Conservation (phyloP, 768 basidiomycete genomes). For the Hemileccinum impolitum region DNA sequence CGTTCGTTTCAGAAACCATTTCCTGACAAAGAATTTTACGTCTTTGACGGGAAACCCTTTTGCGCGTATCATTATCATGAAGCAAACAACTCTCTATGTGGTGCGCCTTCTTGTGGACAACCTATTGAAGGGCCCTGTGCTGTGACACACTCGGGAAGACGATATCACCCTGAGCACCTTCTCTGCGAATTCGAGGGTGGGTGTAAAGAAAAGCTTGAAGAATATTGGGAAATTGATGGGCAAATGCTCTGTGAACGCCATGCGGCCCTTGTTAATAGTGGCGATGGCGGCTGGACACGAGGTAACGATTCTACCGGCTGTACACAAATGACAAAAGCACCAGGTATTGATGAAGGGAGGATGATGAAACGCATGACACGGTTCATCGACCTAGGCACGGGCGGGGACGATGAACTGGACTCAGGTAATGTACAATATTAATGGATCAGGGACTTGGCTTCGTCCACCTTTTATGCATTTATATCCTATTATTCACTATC, state of each 20-base stretch:
- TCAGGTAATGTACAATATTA: conserved; percentile 29
- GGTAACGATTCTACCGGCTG: conserved; percentile 8
- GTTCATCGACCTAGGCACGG: conserved; percentile 65
- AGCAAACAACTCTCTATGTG: conserved; percentile 85
- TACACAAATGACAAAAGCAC: conserved; percentile 8
- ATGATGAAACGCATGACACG: conserved; percentile 77
- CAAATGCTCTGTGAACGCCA: conserved; percentile 86
- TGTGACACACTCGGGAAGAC: conserved; percentile 73
- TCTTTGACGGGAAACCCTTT: conserved; percentile 84
- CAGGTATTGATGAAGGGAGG: conserved; percentile 37
- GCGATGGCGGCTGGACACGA: conserved; percentile 21
- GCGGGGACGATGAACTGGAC: conserved; percentile 26
- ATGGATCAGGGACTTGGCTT: conserved; percentile 16
- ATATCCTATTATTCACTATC: conserved; percentile 16
- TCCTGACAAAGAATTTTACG: conserved; percentile 89
- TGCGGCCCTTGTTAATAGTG: conserved; percentile 37
- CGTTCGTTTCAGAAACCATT: conserved; percentile 64
- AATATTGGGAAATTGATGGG: conserved; percentile 90
- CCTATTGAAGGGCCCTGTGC: conserved; percentile 95
- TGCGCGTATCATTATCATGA: conserved; percentile 94
- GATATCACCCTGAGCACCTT: conserved; percentile 88
- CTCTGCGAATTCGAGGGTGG: conserved; percentile 66
- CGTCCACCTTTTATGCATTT: conserved; percentile 9
- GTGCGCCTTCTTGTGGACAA: conserved; percentile 71
- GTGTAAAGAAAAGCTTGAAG: conserved; percentile 59